phyloP scores from a whole-genome alignment of 805 yeast genomes.

The Teunomyces kruisii region DNA sequence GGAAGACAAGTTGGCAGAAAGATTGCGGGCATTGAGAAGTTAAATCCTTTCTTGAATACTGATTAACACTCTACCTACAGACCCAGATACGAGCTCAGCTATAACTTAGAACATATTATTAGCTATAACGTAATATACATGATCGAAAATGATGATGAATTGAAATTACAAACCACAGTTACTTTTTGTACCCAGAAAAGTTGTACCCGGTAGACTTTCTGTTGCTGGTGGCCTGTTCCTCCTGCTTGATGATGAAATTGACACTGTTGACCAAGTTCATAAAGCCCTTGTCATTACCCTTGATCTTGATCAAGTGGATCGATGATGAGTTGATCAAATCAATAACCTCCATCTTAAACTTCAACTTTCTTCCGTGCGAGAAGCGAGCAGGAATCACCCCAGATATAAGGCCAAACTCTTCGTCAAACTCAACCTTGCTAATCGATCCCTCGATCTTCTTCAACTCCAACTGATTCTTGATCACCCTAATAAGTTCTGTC shows the following conservation, averaged over 20 bases:
- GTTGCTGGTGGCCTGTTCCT: constrained; percentile 26
- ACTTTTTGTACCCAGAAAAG: constrained; percentile 11
- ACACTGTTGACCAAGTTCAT: constrained; percentile 43
- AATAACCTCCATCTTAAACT: constrained; percentile 44
- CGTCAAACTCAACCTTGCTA: constrained; percentile 40
- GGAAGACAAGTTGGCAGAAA: constrained; percentile 84
- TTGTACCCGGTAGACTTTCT: constrained; percentile 12
- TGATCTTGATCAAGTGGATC: constrained; percentile 41
- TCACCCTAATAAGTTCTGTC: constrained; percentile 29
- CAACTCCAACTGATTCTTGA: constrained; percentile 43
- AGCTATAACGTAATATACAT: not conserved
- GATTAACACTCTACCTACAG: not conserved
- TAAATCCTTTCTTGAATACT: constrained; percentile 6
- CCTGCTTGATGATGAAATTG: constrained; percentile 44
- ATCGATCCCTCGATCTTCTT: constrained; percentile 53
- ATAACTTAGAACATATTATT: not conserved
- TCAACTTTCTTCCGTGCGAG: constrained; percentile 46
- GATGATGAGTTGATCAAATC: constrained; percentile 38
- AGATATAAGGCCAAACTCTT: constrained; percentile 42
- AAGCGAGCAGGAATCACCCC: constrained; percentile 49
- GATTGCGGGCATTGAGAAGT: constrained; percentile 79
- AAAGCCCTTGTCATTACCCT: constrained; percentile 49
- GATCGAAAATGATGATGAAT: not conserved
- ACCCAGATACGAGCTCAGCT: not conserved
- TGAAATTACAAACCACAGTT: not conserved